Evolutionary conservation across 768 basidiomycete genomes (phyloP), one percentile per base, ranked within the genome.

Genomic region (Psilocybe subaeruginosa): DNA sequence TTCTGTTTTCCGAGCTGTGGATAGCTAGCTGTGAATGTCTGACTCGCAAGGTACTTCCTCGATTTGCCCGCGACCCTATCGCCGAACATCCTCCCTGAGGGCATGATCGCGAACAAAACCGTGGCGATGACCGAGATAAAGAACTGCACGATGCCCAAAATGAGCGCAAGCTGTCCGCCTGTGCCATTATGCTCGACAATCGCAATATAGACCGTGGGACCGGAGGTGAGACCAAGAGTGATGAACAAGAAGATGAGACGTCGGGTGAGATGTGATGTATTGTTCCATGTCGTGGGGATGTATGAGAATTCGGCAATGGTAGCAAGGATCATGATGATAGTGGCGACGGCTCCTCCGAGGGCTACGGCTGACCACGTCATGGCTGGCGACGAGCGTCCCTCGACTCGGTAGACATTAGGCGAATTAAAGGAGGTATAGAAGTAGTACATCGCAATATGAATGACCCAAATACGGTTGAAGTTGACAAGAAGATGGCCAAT

Each of bases 381-480:
- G 11, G 97, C 91, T 9, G 88, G 76, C 1, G 87, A 84, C 3
- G 90, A 84, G 11, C 81, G 78, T 5, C 80, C 80, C 30, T 78
- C 77, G 58, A 83, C 75, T 29, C 82, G 81, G 71, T 99, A 99
- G 68, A 99, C 80, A 37, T 84, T 86, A 1, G 94, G 93, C 14
- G 95, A 91, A 76, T 98, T 98, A 80, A 84, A 97, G 41, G 97
- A 82, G 17, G 96, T 99, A 79, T 97, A 99, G 78, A 89, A 98
- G 85, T 91, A 99, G 82, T 90, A 99, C 72, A 98, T 76, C 33
- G 96, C 86, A 60, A 99, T 81, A 77, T 99, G 97, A 64, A 97
- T 91, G 75, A 99, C 95, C 96, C 97, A 99, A 68, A 99, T 93
- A 50, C 97, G 93, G 79, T 99, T 99, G 82, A 99, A 99, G 82